phyloP scores from a whole-genome alignment of 1,284 basidiomycete species.

The Boletellus deceptivus region DNA sequence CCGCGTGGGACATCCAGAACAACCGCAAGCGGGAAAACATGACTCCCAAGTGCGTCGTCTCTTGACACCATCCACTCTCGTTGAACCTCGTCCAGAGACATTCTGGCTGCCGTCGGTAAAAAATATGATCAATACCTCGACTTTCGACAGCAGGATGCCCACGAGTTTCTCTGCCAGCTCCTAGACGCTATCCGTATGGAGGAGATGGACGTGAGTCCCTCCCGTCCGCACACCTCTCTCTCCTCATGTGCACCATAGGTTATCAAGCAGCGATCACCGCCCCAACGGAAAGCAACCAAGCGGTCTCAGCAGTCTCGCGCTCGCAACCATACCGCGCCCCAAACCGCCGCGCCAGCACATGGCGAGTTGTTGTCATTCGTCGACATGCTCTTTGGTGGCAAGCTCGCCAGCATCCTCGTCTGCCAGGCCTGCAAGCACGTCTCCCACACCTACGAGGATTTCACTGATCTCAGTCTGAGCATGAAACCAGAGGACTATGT shows the following conservation, averaged over 20 bases:
- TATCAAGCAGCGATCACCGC: conserved; percentile 67
- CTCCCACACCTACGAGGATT: conserved; percentile 84
- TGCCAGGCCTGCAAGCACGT: conserved; percentile 92
- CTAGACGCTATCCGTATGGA: conserved; percentile 96
- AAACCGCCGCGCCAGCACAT: conserved; percentile 21
- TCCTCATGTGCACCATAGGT: conserved; percentile 42
- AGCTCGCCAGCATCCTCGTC: conserved; percentile 85
- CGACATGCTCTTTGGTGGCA: conserved; percentile 88
- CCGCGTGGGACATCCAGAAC: conserved; percentile 61
- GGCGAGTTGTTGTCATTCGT: conserved; percentile 70
- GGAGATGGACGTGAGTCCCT: conserved; percentile 77
- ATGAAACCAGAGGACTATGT: conserved; percentile 79
- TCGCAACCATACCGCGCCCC: conserved; percentile 22
- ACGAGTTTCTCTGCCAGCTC: conserved; percentile 87
- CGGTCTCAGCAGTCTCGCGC: conserved; percentile 5
- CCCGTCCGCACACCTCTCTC: not conserved
- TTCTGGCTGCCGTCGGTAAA: conserved; percentile 68
- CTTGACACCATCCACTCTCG: not conserved
- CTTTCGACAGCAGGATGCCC: conserved; percentile 90
- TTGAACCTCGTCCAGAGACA: conserved; percentile 39
- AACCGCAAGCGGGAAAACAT: conserved; percentile 47
- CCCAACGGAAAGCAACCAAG: conserved; percentile 34
- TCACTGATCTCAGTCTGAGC: conserved; percentile 87
- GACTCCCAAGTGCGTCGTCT: conserved; percentile 54
- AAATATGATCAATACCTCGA: conserved; percentile 95